phyloP scores from a whole-genome alignment of 2,329 filamentous ascomycete species.

The Elsinoe fawcettii region DNA sequence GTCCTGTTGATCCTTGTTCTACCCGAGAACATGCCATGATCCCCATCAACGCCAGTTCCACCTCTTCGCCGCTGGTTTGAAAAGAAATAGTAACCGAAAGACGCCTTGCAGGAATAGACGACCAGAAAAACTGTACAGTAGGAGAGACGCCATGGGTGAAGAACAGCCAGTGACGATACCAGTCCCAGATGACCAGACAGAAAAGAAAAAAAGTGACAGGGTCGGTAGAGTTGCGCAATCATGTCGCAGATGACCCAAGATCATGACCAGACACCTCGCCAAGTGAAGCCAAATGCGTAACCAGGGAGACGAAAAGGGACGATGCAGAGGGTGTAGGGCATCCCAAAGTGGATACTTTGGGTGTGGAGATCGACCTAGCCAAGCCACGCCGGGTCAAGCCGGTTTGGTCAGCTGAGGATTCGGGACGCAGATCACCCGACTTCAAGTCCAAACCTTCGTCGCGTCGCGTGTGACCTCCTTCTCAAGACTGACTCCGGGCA shows the following conservation, averaged over 20 bases:
- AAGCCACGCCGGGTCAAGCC: background rate
- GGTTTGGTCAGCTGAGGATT: background rate
- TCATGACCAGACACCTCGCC: background rate
- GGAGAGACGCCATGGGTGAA: background rate
- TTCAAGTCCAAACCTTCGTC: background rate
- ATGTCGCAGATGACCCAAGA: conserved; percentile 9
- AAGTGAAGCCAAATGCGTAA: background rate
- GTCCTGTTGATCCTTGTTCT: conserved; percentile 8
- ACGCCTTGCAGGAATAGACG: conserved; percentile 1
- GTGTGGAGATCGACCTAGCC: background rate
- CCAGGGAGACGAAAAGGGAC: background rate
- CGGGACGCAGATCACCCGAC: conserved; percentile 12
- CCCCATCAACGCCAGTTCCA: background rate
- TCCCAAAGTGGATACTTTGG: background rate
- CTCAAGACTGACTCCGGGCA: conserved; percentile 5
- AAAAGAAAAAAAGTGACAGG: background rate
- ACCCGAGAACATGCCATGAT: conserved; percentile 1
- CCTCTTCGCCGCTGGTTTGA: background rate
- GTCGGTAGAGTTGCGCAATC: background rate
- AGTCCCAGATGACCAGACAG: conserved; percentile 3
- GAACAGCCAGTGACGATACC: background rate
- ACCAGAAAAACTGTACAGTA: background rate
- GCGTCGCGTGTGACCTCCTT: background rate
- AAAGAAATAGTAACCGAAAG: background rate
- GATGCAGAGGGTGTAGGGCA: background rate